Conservation (phyloP, 257 asterid species). For the Lantana camara region DNA sequence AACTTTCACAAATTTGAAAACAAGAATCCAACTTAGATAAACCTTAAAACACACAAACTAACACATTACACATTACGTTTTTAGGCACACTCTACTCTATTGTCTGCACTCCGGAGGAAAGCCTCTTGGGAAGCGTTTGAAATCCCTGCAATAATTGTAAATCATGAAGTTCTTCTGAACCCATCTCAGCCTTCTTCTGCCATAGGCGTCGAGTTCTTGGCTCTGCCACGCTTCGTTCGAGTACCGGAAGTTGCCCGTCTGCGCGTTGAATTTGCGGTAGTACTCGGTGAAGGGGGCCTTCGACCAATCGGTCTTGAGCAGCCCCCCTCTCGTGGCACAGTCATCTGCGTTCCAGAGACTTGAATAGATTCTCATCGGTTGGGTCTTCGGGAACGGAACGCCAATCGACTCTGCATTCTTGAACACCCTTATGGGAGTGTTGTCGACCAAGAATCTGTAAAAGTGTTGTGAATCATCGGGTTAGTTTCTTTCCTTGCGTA, state of each 20-base stretch:
- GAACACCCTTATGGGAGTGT: slow-evolving; percentile 80
- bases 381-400: slow-evolving; percentile 70
- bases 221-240: slow-evolving; percentile 56
- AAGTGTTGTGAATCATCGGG: neutral
- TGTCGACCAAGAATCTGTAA: slow-evolving; percentile 77
- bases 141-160: slow-evolving; percentile 70
- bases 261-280: slow-evolving; percentile 64
- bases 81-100: no score
- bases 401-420: slow-evolving; percentile 69
- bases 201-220: slow-evolving; percentile 66
- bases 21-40: no score
- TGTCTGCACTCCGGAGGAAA: slow-evolving; percentile 61
- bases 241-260: slow-evolving; percentile 39
- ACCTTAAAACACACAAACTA: no score
- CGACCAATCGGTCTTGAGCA: slow-evolving; percentile 77
- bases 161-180: slow-evolving; percentile 90
- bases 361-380: slow-evolving; percentile 83
- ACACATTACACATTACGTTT: no score
- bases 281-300: slow-evolving; percentile 85
- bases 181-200: slow-evolving; percentile 83
- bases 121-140: slow-evolving; percentile 66
- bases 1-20: no score
- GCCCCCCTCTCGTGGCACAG: slow-evolving; percentile 93
- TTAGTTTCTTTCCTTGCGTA: neutral
- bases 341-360: slow-evolving; percentile 92